phyloP scores from a whole-genome alignment of 805 yeast genomes.

The Saccharomycopsis sp. region DNA sequence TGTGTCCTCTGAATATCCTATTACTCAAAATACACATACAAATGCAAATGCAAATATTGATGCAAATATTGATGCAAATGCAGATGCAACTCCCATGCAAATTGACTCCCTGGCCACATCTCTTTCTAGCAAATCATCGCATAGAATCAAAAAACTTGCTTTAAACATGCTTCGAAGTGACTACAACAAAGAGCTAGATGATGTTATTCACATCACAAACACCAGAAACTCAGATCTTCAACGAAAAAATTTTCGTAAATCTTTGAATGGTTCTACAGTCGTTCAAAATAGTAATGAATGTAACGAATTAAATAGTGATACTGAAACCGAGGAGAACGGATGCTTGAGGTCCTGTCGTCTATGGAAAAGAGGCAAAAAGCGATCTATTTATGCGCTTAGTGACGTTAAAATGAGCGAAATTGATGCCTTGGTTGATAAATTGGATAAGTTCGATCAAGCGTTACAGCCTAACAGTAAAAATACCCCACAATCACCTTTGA shows the following conservation, averaged over 20 bases:
- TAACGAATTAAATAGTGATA: too few relatives aligned
- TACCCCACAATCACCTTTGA: not conserved
- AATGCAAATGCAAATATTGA: too few relatives aligned
- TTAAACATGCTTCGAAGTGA: not conserved
- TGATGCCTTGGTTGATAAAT: not conserved
- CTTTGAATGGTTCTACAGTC: too few relatives aligned
- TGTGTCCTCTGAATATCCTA: not conserved
- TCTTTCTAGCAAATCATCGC: not conserved
- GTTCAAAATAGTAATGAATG: too few relatives aligned
- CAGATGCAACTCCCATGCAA: not conserved
- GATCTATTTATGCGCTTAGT: not conserved
- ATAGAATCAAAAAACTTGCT: not conserved
- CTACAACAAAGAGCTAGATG: conserved; percentile 1
- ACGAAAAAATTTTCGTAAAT: not conserved
- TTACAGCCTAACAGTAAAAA: not conserved
- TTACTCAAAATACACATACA: too few relatives aligned
- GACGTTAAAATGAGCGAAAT: conserved; percentile 3
- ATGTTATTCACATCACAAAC: not conserved
- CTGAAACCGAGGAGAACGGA: not conserved
- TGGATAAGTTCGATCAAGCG: not conserved
- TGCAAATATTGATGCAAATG: too few relatives aligned
- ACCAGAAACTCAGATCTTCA: not conserved
- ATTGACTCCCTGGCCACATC: not conserved
- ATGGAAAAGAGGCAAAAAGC: not conserved
- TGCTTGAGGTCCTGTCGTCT: not conserved